Base-by-base conservation (phyloP, 75 land plant genomes). In the Isoetes taiwanensis region DNA sequence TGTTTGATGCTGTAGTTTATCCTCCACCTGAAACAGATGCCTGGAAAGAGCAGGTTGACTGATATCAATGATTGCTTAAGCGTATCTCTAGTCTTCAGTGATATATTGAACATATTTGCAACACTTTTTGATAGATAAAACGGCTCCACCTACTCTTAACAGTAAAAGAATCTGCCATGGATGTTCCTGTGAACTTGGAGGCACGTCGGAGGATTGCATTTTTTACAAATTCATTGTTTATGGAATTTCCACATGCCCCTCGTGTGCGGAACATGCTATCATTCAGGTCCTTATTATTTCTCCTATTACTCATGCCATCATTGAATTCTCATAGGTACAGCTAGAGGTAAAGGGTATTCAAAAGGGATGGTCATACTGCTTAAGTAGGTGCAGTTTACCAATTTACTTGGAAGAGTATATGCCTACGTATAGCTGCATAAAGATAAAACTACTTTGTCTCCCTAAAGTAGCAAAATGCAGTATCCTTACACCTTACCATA, bases 1-100 rank as follows among this genome's bases (percentile, higher is more conserved):
- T 84, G 46, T 81, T 88, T 85, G 82, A 82, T 53, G 74, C 90
- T 19, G 68, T 90, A 26, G 33, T 66, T 9, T 90, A 67, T 64
- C 97, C 97, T 41, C 94, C 93, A 48, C 73, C 65, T 25, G 71
- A 66, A 34, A 55, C 79, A 30, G 65, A 32, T 17, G 50, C 69
- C 19, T 66, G 86, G 72, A 64, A 67, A 41, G 81, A 93, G 37
- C 77, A 86, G 80, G 98, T 91, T 56, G 6, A n/a, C 12, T 62
- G n/a, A 19, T 2, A 34, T 30, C 20, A 41, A 60, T 58, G 5
- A 10, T 20, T 35, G 33, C 9, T 16, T 58, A 35, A n/a, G 52
- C 52, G 14, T 4, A n/a, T 48, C n/a, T 48, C 17, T 9, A 16
- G n/a, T 5, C n/a, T 8, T 5, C 52, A 48, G n/a, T 48, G 17